Percentiles rank a stretch among this genome's conserved stretches.
Conservation (phyloP, 2,329 filamentous ascomycete species). For the Emmonsiellopsis sp. region DNA sequence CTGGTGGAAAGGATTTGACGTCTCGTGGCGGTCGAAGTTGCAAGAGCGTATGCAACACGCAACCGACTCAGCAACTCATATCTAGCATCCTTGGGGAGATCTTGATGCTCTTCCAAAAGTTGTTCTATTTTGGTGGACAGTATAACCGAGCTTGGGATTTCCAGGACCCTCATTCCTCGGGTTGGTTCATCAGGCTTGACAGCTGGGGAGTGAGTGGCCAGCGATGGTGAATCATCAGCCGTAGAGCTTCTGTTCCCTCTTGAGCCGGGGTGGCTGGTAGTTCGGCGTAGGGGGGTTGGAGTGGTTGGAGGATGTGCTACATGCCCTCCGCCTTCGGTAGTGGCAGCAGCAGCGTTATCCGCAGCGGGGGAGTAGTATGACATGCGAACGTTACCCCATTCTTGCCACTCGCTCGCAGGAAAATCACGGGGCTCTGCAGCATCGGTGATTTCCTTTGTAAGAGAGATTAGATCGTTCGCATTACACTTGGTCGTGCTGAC, state of each 20-base stretch:
- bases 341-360: conserved; percentile 21
- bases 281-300: conserved; percentile 65
- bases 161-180: conserved; percentile 46
- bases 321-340: conserved; percentile 31
- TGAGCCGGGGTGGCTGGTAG: conserved; percentile 47
- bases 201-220: conserved; percentile 31
- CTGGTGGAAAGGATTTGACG: conserved; percentile 72
- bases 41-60: conserved; percentile 72
- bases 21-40: conserved; percentile 54
- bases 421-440: conserved; percentile 20
- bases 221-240: conserved; percentile 42
- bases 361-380: conserved; percentile 57
- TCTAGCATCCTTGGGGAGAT: conserved; percentile 61
- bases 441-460: conserved; percentile 42
- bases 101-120: conserved; percentile 35
- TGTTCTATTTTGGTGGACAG: conserved; percentile 28
- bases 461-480: conserved; percentile 72
- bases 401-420: conserved; percentile 48
- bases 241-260: conserved; percentile 36
- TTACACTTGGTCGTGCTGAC: conserved; percentile 42
- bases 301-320: conserved; percentile 44
- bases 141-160: conserved; percentile 48
- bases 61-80: conserved; percentile 82
- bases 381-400: conserved; percentile 72
- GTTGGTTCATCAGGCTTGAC: conserved; percentile 27